phyloP scores from a whole-genome alignment of 805 yeast genomes.

The Ogataea neopini region DNA sequence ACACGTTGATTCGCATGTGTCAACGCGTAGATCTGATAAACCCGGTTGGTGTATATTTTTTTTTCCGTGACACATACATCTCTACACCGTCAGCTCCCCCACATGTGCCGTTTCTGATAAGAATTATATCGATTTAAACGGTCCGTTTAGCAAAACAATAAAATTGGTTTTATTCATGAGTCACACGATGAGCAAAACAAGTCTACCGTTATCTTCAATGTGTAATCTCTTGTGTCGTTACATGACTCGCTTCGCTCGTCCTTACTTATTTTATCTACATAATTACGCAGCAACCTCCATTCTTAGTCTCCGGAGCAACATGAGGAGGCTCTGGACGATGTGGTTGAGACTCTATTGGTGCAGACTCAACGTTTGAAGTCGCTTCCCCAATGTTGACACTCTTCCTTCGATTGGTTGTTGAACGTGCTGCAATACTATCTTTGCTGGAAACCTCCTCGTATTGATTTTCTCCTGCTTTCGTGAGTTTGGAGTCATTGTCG shows the following conservation, averaged over 20 bases:
- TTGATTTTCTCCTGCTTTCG: conserved; percentile 4
- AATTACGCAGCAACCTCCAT: conserved; percentile 19
- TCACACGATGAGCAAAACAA: too few species aligned
- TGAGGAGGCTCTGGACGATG: background rate
- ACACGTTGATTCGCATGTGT: too few species aligned
- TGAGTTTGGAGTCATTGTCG: background rate
- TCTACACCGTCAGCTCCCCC: background rate
- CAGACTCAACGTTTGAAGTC: background rate
- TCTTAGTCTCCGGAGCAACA: background rate
- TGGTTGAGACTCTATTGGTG: background rate
- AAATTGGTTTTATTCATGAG: too few species aligned
- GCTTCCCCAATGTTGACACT: background rate
- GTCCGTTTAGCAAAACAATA: background rate
- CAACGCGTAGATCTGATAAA: background rate
- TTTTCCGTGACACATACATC: background rate
- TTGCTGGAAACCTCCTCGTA: conserved; percentile 11
- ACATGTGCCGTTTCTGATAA: background rate
- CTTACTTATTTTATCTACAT: conserved; percentile 7
- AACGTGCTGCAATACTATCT: background rate
- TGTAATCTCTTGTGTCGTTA: too few species aligned
- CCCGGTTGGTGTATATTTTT: background rate
- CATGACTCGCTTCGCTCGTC: too few species aligned
- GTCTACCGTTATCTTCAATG: too few species aligned
- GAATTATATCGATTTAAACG: background rate
- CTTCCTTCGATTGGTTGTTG: conserved; percentile 1